A percentile compares a stretch with the other conserved stretches of the same genome.
Evolutionary conservation across 805 yeast species (phyloP).

Genomic region (Cyberlindnera petersonii): DNA sequence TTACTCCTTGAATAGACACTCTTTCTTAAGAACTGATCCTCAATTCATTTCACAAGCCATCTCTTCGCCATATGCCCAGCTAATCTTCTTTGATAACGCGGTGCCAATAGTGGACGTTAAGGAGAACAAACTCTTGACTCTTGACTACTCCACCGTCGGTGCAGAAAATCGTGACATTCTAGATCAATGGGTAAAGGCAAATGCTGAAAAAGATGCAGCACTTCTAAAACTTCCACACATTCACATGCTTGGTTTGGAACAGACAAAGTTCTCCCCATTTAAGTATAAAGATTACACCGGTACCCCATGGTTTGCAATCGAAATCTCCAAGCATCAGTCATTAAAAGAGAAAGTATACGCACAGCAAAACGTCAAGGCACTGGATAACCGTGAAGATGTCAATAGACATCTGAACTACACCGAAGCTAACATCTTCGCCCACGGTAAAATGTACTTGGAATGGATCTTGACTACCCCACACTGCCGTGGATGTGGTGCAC

Average conservation of each 20-base stretch:
- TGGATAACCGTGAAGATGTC: constrained; percentile 22
- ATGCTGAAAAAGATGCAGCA: constrained; percentile 7
- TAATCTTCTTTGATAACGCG: constrained; percentile 34
- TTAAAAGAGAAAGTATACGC: constrained; percentile 10
- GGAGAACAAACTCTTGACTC: constrained; percentile 6
- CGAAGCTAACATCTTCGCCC: constrained; percentile 70
- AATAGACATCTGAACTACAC: constrained; percentile 25
- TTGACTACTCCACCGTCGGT: constrained; percentile 19
- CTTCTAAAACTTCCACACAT: constrained; percentile 19
- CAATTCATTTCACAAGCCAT: constrained; percentile 44
- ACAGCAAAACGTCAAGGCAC: constrained; percentile 6
- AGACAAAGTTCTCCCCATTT: constrained; percentile 35
- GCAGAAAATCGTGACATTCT: constrained; percentile 14
- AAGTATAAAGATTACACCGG: constrained; percentile 52
- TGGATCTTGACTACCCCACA: constrained; percentile 72
- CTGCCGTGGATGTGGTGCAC: constrained; percentile 85
- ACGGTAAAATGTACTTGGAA: constrained; percentile 79
- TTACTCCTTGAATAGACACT: constrained; percentile 50
- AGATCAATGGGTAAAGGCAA: constrained; percentile 24
- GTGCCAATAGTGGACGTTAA: constrained; percentile 26
- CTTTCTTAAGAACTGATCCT: constrained; percentile 50
- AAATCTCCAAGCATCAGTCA: constrained; percentile 37
- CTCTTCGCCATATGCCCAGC: constrained; percentile 40
- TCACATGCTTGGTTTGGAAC: constrained; percentile 41
- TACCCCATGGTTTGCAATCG: constrained; percentile 61